Evolutionary conservation across 495 filamentous ascomycete species (phyloP).

Genomic region (Cladorrhinum samala): DNA sequence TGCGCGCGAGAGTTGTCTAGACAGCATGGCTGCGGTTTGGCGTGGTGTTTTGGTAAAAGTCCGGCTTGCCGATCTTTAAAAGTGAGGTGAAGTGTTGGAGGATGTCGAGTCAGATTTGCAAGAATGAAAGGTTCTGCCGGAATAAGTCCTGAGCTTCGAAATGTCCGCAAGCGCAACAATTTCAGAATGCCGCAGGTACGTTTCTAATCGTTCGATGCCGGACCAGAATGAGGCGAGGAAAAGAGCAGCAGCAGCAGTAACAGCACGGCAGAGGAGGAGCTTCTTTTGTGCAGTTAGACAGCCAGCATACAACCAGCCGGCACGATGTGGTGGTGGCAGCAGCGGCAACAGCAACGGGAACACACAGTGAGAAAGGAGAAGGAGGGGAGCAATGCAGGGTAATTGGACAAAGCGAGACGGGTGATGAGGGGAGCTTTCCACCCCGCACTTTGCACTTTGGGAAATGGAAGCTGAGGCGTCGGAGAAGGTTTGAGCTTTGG

Average conservation of each 20-base stretch:
- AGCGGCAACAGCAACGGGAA: background rate
- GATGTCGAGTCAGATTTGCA: background rate
- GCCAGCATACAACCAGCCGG: slow-evolving; percentile 1
- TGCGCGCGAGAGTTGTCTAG: slow-evolving; percentile 27
- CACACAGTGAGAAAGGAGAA: slow-evolving; percentile 9
- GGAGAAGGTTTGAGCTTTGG: background rate
- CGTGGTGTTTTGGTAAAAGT: background rate
- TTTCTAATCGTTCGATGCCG: background rate
- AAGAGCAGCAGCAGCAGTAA: slow-evolving; percentile 5
- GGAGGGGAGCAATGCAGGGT: slow-evolving; percentile 23
- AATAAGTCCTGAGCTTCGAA: background rate
- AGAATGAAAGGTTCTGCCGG: too few relatives aligned
- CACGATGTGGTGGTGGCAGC: slow-evolving; percentile 1
- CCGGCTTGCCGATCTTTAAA: slow-evolving; percentile 1
- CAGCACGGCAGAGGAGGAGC: slow-evolving; percentile 2
- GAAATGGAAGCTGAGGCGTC: background rate
- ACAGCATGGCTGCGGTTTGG: slow-evolving; percentile 22
- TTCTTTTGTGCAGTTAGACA: background rate
- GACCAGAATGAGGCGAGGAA: slow-evolving; percentile 2
- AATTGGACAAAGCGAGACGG: slow-evolving; percentile 23
- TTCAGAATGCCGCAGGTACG: background rate
- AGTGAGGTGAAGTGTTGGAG: slow-evolving; percentile 13
- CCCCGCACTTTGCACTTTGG: slow-evolving; percentile 26
- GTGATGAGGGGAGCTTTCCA: slow-evolving; percentile 11
- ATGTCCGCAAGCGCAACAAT: slow-evolving; percentile 1